Base-by-base conservation (phyloP, 2,329 filamentous ascomycete species). In the Pyricularia grisea region DNA sequence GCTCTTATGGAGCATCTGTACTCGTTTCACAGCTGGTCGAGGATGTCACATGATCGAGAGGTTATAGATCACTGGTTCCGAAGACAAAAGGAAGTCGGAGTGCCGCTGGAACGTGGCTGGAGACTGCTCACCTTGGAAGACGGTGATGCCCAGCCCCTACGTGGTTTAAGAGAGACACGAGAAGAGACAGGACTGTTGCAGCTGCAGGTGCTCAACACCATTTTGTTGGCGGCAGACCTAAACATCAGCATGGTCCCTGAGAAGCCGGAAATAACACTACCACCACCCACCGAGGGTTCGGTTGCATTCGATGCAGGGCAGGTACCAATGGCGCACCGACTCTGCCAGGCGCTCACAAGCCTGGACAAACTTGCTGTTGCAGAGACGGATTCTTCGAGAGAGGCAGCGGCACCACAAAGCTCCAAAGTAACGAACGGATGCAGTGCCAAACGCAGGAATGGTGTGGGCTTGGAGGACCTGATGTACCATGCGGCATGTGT, bases 401-500 rank as follows among this genome's bases (percentile, higher is more conserved):
- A 0, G 10, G 14, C 60, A 64, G 25, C 23, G 11, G 12, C 23
- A 64, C 12, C 25, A 11, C 60, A 7, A 28, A 28, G 17, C 23
- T 20, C 25, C 11, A 66, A 66, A 20, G 6, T 3, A 20, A 17
- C 66, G 14, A n/a, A 61, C 25, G 50, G 17, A 30, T 50, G 7
- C 2, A 27, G 7, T n/a, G 27, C 14, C 25, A 28, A 27, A 30
- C n/a, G 23, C 23, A n/a, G 23, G 25, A 23, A 30, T 27, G 50
- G 27, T 10, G 66, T 33, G 25, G 66, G 31, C 27, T n/a, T 67
- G 66, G 50, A 60, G 27, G 42, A 58, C 2, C 25, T 67, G 20
- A n/a, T 60, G 25, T 67, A 67, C 42, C 66, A 67, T 55, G 66
- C 66, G 25, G 66, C 66, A 10, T 67, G 66, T 28, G 66, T 67